These are phyloP conservation scores for Myxozyma sirexii DNA, from an alignment of 805 yeast genomes.

Conservation along the genomic window DNA sequence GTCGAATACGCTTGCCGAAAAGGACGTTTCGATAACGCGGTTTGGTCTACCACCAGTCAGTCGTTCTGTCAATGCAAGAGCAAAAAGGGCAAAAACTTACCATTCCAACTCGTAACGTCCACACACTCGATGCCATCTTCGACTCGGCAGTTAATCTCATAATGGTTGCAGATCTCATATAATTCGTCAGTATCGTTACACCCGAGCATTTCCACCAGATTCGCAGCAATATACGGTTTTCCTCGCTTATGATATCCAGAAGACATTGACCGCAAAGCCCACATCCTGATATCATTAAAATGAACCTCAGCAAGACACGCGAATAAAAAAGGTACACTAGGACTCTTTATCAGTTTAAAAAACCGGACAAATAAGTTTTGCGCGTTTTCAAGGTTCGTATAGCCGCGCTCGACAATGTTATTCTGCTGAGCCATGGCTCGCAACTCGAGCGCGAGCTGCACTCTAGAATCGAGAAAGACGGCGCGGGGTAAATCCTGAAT, in stretches of 20 bases:
- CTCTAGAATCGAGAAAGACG: constrained; percentile 55
- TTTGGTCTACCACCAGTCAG: constrained; percentile 18
- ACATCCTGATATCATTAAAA: constrained; percentile 74
- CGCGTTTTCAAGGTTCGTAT: constrained; percentile 57
- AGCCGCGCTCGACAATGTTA: constrained; percentile 50
- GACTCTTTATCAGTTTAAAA: constrained; percentile 57
- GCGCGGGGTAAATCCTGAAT: constrained; percentile 65
- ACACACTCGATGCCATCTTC: constrained; percentile 44
- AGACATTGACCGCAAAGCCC: constrained; percentile 64
- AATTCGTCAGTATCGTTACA: constrained; percentile 65
- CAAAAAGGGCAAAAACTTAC: constrained; percentile 33
- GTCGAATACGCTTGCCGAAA: constrained; percentile 53
- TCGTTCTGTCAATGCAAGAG: neutral
- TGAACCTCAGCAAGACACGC: constrained; percentile 78
- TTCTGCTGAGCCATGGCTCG: constrained; percentile 70
- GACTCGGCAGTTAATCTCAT: constrained; percentile 54
- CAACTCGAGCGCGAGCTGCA: constrained; percentile 73
- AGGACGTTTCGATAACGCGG: constrained; percentile 46
- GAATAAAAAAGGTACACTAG: constrained; percentile 64
- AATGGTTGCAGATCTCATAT: constrained; percentile 60
- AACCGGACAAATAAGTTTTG: constrained; percentile 64
- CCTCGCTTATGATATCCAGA: constrained; percentile 62
- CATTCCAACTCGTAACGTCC: constrained; percentile 50
- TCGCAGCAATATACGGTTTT: constrained; percentile 58
- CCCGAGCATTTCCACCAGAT: constrained; percentile 58